A percentile compares a stretch with the other conserved stretches of the same genome.
These are phyloP conservation scores for Sarcodon aspratus DNA, from an alignment of 768 basidiomycete species.

Conservation along the genomic window DNA sequence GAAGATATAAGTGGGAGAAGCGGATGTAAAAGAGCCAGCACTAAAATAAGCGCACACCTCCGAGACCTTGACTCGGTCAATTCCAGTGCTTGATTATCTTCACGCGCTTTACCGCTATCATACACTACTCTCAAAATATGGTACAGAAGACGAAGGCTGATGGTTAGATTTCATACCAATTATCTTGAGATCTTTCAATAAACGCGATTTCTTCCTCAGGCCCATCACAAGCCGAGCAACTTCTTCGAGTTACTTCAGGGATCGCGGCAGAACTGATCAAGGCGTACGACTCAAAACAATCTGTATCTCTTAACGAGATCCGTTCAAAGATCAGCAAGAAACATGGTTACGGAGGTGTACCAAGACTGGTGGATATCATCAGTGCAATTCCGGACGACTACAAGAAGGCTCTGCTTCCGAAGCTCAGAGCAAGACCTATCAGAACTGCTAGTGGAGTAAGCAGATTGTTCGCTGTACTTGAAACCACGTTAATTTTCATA, in stretches of 20 bases:
- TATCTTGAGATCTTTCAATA: not conserved
- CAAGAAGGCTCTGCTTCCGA: slow-evolving; percentile 83
- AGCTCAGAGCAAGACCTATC: slow-evolving; percentile 86
- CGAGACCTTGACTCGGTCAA: too few relatives aligned
- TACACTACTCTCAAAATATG: too few relatives aligned
- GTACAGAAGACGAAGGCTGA: too few relatives aligned
- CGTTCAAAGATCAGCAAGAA: slow-evolving; percentile 87
- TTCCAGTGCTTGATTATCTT: too few relatives aligned
- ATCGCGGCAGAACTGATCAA: slow-evolving; percentile 92
- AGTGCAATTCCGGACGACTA: slow-evolving; percentile 97
- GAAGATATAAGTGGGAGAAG: slow-evolving; percentile 5
- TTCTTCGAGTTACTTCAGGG: slow-evolving; percentile 85
- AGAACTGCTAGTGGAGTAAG: slow-evolving; percentile 92
- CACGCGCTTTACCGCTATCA: too few relatives aligned
- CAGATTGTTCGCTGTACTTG: slow-evolving; percentile 5
- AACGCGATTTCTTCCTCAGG: slow-evolving; percentile 22
- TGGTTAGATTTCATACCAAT: not conserved
- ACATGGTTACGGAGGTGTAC: slow-evolving; percentile 75
- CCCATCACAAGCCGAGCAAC: slow-evolving; percentile 82
- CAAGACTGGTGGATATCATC: slow-evolving; percentile 93
- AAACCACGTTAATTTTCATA: not conserved
- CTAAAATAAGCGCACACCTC: not conserved
- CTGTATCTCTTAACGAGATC: slow-evolving; percentile 81
- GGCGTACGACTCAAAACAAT: slow-evolving; percentile 66
- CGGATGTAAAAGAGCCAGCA: not conserved